Conservation (phyloP, 1,284 basidiomycete species). For the Omphalotus olearius region DNA sequence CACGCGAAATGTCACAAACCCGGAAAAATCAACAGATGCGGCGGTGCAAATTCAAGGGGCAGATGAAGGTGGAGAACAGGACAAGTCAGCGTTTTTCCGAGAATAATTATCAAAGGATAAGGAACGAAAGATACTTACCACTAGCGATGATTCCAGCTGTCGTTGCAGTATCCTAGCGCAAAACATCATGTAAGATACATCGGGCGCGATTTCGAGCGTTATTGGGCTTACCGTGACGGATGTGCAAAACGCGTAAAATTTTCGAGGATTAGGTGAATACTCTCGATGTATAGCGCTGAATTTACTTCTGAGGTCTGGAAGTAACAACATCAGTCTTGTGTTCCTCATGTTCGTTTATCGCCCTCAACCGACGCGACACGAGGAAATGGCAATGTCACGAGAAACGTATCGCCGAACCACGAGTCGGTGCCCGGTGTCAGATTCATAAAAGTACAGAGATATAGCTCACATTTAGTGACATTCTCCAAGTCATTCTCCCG, state of each 20-base stretch:
- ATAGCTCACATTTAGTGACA: slow-evolving; percentile 59
- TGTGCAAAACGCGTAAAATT: slow-evolving; percentile 77
- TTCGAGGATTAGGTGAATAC: slow-evolving; percentile 68
- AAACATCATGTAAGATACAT: neutral
- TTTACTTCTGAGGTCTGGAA: slow-evolving; percentile 65
- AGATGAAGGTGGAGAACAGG: neutral
- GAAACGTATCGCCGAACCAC: no score
- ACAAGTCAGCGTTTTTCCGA: neutral
- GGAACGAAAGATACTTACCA: slow-evolving; percentile 36
- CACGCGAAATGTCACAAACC: neutral
- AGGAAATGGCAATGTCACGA: no score
- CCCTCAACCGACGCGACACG: no score
- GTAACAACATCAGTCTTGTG: no score
- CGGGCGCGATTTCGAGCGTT: neutral
- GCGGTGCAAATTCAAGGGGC: neutral
- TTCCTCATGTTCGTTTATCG: no score
- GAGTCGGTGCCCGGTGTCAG: no score
- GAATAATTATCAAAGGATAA: no score
- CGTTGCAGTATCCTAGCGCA: slow-evolving; percentile 60
- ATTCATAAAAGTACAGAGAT: no score
- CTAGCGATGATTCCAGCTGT: slow-evolving; percentile 76
- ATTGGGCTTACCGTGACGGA: slow-evolving; percentile 55
- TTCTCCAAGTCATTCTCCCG: slow-evolving; percentile 67
- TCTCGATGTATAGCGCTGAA: slow-evolving; percentile 76
- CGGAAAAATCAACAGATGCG: neutral